Conservation (phyloP, 495 filamentous ascomycete genomes). For the Cairneyella variabilis region DNA sequence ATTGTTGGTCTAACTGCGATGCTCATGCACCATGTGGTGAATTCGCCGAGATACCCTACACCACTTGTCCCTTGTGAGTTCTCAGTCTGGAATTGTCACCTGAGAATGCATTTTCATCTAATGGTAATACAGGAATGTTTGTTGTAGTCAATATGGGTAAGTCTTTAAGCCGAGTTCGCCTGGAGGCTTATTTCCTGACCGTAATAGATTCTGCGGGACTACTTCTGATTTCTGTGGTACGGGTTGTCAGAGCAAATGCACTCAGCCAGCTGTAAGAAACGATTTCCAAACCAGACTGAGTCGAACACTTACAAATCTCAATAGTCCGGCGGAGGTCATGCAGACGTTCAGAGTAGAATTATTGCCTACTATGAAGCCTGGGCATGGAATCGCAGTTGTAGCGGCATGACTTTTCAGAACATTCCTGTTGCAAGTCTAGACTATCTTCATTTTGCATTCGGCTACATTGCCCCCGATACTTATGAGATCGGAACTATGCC, state of each 20-base stretch:
- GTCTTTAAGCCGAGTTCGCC: background rate
- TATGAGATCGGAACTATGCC: background rate
- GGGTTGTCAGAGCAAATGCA: background rate
- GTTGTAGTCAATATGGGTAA: background rate
- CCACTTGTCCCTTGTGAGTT: background rate
- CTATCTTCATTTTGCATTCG: background rate
- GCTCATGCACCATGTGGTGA: background rate
- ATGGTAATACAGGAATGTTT: too few species aligned
- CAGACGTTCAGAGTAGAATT: background rate
- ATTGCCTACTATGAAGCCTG: slow-evolving; percentile 3
- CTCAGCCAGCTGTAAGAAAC: background rate
- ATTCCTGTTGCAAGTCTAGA: background rate
- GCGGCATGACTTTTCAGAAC: background rate
- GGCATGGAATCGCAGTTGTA: background rate
- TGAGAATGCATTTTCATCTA: too few species aligned
- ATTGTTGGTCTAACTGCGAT: background rate
- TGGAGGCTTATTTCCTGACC: background rate
- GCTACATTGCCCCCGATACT: background rate
- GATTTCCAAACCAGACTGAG: too few species aligned
- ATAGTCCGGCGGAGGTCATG: background rate
- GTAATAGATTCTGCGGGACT: background rate
- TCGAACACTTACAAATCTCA: background rate
- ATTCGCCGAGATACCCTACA: background rate
- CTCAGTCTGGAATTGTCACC: too few species aligned
- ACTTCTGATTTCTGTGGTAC: background rate